Conservation (phyloP, 1,139 yeast species). For the Pichia cactophila region DNA sequence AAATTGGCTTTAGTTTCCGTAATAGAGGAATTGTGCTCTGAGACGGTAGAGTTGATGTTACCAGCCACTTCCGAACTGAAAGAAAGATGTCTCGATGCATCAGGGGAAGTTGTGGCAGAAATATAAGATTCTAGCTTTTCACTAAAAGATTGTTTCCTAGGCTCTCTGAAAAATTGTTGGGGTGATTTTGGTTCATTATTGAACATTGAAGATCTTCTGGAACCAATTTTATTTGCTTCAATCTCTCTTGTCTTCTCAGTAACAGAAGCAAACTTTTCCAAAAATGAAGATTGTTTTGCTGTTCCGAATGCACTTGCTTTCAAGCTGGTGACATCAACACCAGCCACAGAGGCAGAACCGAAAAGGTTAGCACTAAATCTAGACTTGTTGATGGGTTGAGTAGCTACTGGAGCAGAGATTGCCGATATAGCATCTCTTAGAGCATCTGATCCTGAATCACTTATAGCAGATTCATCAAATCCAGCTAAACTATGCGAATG, state of each 20-base stretch:
- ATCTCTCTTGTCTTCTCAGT: conserved; percentile 77
- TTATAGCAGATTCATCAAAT: conserved; percentile 21
- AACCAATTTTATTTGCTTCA: conserved; percentile 31
- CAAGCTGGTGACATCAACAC: conserved; percentile 27
- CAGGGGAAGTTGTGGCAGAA: conserved; percentile 30
- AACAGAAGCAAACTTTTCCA: conserved; percentile 63
- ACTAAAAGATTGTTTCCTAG: conserved; percentile 49
- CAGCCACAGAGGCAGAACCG: conserved; percentile 58
- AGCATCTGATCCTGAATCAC: conserved; percentile 27
- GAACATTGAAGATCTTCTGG: conserved; percentile 47
- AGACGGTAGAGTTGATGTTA: conserved; percentile 19
- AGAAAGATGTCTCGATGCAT: conserved; percentile 22
- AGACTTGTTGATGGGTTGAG: conserved; percentile 11
- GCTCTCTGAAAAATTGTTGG: conserved; percentile 24
- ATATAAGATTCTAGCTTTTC: conserved; percentile 57
- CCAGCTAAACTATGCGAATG: conserved; percentile 1
- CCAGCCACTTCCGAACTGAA: conserved; percentile 22
- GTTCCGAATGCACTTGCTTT: conserved; percentile 15
- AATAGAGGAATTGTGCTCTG: conserved; percentile 1
- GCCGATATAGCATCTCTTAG: conserved; percentile 28
- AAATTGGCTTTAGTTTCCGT: neutral
- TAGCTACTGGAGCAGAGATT: conserved; percentile 26
- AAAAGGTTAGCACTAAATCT: conserved; percentile 29
- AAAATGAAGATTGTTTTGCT: conserved; percentile 33
- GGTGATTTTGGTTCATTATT: conserved; percentile 26